phyloP scores from a whole-genome alignment of 768 basidiomycete species.

The Agrocybe chaxingu region DNA sequence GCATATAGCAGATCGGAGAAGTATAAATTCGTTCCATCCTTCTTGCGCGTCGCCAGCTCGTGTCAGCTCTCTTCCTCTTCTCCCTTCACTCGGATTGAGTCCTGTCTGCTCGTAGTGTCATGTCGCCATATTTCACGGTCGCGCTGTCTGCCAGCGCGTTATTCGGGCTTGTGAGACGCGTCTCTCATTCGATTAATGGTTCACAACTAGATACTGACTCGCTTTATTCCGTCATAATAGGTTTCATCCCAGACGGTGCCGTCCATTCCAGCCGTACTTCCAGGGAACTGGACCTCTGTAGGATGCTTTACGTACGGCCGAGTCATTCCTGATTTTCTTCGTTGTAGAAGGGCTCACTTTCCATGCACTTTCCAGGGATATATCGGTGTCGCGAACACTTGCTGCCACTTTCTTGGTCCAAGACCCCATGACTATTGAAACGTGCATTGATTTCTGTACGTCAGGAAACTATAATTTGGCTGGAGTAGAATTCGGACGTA shows the following conservation, averaged over 20 bases:
- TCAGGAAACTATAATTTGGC: conserved; percentile 45
- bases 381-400: conserved; percentile 49
- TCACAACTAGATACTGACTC: background rate
- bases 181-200: background rate
- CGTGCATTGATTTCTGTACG: conserved; percentile 35
- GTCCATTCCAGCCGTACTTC: conserved; percentile 30
- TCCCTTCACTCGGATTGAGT: background rate
- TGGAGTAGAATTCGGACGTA: conserved; percentile 61
- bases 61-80: background rate
- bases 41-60: too few relatives aligned
- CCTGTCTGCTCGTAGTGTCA: background rate
- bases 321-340: background rate
- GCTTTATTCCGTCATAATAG: conserved; percentile 2
- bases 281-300: conserved; percentile 40
- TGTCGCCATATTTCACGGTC: conserved; percentile 3
- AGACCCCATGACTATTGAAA: conserved; percentile 54
- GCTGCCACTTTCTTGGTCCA: conserved; percentile 38
- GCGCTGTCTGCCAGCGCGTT: conserved; percentile 5
- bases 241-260: conserved; percentile 10
- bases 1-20: too few relatives aligned
- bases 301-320: conserved; percentile 49
- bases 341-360: background rate
- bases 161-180: conserved; percentile 8
- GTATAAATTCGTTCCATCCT: too few relatives aligned
- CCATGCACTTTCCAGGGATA: conserved; percentile 21